These are phyloP conservation scores for Orbilia ellipsospora DNA, from an alignment of 2,329 filamentous ascomycete genomes.

Conservation along the genomic window DNA sequence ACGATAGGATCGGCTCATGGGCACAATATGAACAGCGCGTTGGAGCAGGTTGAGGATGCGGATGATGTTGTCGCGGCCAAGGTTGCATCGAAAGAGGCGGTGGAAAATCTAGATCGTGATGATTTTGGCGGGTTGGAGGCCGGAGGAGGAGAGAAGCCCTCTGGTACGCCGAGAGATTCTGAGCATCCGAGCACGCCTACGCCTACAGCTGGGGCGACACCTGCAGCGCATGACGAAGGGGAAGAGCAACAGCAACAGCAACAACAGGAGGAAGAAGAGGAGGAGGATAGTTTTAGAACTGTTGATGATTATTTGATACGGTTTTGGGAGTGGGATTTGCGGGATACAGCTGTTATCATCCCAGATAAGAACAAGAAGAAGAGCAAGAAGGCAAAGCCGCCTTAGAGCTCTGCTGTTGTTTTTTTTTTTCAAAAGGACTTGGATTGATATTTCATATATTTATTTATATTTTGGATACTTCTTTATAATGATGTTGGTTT, in stretches of 20 bases:
- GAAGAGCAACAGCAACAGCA: constrained; percentile 49
- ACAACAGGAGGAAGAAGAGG: constrained; percentile 60
- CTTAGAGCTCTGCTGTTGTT: constrained; percentile 2
- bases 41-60: constrained; percentile 90
- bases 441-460: neutral
- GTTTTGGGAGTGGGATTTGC: constrained; percentile 72
- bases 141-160: constrained; percentile 15
- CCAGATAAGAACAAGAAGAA: constrained; percentile 65
- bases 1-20: constrained; percentile 66
- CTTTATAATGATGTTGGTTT: constrained; percentile 6
- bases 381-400: constrained; percentile 62
- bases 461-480: constrained; percentile 13
- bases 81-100: constrained; percentile 86
- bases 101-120: constrained; percentile 71
- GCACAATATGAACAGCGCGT: constrained; percentile 74
- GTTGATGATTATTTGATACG: constrained; percentile 81
- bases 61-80: constrained; percentile 91
- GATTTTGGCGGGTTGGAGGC: constrained; percentile 66
- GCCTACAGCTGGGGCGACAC: constrained; percentile 17
- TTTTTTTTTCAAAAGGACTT: too few species aligned
- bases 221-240: constrained; percentile 51
- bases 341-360: constrained; percentile 65
- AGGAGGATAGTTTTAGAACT: constrained; percentile 67
- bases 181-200: constrained; percentile 42
- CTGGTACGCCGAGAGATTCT: constrained; percentile 38